Conservation (phyloP, 176 grass and related monocot genomes). For the Miscanthus lutarioriparius region DNA sequence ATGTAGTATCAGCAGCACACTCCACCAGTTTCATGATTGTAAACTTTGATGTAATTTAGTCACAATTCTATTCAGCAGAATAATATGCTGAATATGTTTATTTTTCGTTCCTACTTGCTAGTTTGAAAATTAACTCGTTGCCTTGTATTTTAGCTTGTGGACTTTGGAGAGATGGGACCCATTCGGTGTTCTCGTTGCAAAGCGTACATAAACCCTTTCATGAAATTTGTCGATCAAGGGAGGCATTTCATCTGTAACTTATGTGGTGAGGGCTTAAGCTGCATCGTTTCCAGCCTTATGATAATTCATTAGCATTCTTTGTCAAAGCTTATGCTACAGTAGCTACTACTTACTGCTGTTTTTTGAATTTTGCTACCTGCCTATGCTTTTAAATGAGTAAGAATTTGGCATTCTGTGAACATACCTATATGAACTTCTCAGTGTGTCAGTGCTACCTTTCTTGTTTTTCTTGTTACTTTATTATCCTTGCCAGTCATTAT, state of each 20-base stretch:
- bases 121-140: slow-evolving; percentile 31
- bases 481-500: not conserved
- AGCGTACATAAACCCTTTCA: slow-evolving; percentile 89
- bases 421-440: not conserved
- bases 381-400: not conserved
- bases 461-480: not conserved
- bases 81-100: not conserved
- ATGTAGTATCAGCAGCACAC: not conserved
- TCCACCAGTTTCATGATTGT: not conserved
- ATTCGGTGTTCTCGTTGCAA: slow-evolving; percentile 90
- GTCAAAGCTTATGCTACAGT: not conserved
- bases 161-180: slow-evolving; percentile 90
- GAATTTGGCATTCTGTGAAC: not conserved
- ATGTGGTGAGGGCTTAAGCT: slow-evolving; percentile 56
- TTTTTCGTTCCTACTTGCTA: not conserved
- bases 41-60: not conserved
- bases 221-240: slow-evolving; percentile 93
- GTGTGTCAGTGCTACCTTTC: not conserved
- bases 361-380: not conserved
- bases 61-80: not conserved
- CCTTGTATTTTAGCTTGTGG: slow-evolving; percentile 64
- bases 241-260: slow-evolving; percentile 79
- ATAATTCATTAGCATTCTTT: slow-evolving; percentile 21
- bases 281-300: slow-evolving; percentile 14
- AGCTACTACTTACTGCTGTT: not conserved